Evolutionary conservation across 306 rosid species (phyloP).

Genomic region (Corylus heterophylla): DNA sequence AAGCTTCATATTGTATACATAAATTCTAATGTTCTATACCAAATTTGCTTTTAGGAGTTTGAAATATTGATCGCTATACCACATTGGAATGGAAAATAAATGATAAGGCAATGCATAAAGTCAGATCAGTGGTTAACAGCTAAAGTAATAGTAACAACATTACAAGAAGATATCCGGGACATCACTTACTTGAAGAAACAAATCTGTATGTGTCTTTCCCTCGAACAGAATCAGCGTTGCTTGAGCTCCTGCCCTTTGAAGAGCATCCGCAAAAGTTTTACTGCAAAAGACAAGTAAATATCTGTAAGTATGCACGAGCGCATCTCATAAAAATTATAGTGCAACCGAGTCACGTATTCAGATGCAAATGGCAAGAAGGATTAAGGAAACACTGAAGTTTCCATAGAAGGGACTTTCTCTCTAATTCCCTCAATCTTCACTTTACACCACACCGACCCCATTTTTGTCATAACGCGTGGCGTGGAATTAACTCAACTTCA

Average conservation of each 20-base stretch:
- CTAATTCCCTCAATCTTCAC: no score
- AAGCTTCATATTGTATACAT: not conserved
- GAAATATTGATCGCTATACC: not conserved
- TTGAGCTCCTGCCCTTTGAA: conserved; percentile 63
- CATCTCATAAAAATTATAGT: not conserved
- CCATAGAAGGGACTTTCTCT: not conserved
- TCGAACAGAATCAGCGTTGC: conserved; percentile 65
- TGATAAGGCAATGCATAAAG: not conserved
- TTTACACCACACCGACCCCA: no score
- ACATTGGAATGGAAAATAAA: not conserved
- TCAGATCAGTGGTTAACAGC: not conserved
- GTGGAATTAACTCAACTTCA: not conserved
- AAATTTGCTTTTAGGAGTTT: not conserved
- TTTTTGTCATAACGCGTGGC: not conserved
- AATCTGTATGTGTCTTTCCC: conserved; percentile 94
- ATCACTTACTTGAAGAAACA: conserved; percentile 83
- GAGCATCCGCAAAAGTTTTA: conserved; percentile 58
- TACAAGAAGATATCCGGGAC: conserved; percentile 4
- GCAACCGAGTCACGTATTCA: not conserved
- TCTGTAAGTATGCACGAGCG: conserved; percentile 7
- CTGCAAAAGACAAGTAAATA: conserved; percentile 49
- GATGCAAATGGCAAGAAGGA: not conserved
- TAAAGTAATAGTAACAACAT: not conserved
- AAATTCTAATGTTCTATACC: not conserved
- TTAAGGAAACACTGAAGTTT: not conserved